These are phyloP conservation scores for Tephrocybe sp. DNA, from an alignment of 768 basidiomycete species.

Conservation along the genomic window DNA sequence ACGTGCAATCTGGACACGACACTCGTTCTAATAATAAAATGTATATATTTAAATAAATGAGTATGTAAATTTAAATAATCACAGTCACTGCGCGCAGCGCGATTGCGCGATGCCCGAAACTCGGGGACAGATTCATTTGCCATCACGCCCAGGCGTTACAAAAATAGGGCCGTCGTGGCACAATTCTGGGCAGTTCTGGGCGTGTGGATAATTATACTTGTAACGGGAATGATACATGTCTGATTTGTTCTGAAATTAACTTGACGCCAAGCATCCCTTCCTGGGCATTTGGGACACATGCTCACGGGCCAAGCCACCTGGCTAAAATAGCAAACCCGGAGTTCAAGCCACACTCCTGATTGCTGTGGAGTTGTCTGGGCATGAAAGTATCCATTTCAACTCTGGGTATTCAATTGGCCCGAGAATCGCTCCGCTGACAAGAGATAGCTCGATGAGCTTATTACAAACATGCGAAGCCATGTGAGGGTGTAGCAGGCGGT, in stretches of 20 bases:
- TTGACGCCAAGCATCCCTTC: constrained; percentile 16
- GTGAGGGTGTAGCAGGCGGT: constrained; percentile 1
- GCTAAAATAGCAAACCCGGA: constrained; percentile 10
- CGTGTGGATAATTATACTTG: constrained; percentile 12
- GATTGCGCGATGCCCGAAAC: too few relatives aligned
- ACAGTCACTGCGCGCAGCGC: too few relatives aligned
- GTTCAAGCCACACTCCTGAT: constrained; percentile 3
- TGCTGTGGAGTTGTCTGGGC: not conserved
- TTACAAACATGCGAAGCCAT: constrained; percentile 11
- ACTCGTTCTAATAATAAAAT: constrained; percentile 2
- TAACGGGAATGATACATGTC: constrained; percentile 10
- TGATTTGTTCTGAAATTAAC: constrained; percentile 13
- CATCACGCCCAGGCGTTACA: constrained; percentile 13
- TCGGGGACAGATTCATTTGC: not conserved
- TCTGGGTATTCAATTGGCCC: constrained; percentile 8
- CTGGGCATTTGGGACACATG: constrained; percentile 18
- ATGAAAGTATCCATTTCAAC: not conserved
- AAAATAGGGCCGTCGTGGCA: constrained; percentile 14
- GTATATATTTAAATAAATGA: too few relatives aligned
- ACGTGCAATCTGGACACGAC: constrained; percentile 7
- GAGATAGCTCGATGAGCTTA: constrained; percentile 1
- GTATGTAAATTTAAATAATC: too few relatives aligned
- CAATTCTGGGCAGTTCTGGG: constrained; percentile 7
- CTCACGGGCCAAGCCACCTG: constrained; percentile 17
- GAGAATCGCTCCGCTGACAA: constrained; percentile 4